Percentiles rank a stretch among this genome's conserved stretches.
Conservation (phyloP, 805 yeast species). For the Wickerhamomyces rabaulensis region DNA sequence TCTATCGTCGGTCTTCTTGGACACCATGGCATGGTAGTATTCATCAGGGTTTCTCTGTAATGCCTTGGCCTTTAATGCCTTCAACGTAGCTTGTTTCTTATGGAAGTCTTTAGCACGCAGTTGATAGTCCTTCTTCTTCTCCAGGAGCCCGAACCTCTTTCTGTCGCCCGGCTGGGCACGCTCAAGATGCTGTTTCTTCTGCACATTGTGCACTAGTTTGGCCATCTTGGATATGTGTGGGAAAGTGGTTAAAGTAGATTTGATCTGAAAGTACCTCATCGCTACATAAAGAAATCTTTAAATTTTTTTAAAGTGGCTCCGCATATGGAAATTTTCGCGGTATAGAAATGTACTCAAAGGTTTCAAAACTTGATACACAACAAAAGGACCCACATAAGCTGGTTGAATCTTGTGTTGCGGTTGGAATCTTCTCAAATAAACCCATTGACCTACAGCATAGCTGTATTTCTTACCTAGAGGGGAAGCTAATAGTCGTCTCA, state of each 20-base stretch:
- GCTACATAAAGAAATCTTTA: background rate
- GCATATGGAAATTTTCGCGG: too few species aligned
- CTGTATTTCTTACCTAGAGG: too few species aligned
- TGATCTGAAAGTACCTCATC: background rate
- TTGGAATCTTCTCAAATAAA: too few species aligned
- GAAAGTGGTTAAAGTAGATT: background rate
- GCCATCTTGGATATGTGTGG: conserved; percentile 43
- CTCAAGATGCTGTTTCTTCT: conserved; percentile 94
- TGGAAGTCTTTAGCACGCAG: conserved; percentile 67
- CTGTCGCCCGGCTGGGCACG: conserved; percentile 81
- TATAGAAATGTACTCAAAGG: too few species aligned
- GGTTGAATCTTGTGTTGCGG: too few species aligned
- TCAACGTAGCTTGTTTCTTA: conserved; percentile 53
- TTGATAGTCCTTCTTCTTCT: conserved; percentile 84
- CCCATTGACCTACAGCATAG: too few species aligned
- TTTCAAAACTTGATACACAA: too few species aligned
- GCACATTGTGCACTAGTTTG: conserved; percentile 80
- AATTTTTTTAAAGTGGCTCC: too few species aligned
- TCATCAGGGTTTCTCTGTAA: conserved; percentile 85
- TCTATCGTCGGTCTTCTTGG: conserved; percentile 55
- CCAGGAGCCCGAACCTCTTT: conserved; percentile 74
- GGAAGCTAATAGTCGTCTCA: too few species aligned
- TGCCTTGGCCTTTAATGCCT: conserved; percentile 69
- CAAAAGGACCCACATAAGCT: too few species aligned
- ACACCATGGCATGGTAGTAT: conserved; percentile 90